phyloP scores from a whole-genome alignment of 148 eudicot genomes.

The Fagopyrum esculentum region DNA sequence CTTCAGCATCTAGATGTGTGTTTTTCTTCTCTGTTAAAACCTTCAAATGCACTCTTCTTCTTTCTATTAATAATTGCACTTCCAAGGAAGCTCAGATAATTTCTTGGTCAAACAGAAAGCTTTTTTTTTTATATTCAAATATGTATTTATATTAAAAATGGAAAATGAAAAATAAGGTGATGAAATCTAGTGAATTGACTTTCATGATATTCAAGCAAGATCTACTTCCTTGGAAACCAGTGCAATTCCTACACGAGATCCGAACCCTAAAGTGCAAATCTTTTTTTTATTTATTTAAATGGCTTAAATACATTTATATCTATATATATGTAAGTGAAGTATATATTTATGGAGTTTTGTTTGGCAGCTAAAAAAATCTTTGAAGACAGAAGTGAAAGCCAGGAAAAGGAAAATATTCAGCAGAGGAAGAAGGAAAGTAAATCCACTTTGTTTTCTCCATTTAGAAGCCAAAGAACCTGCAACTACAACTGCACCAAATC shows the following conservation, averaged over 20 bases:
- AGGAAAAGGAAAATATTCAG: not conserved
- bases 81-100: not conserved
- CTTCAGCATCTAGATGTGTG: not conserved
- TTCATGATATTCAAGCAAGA: constrained; percentile 46
- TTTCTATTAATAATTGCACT: not conserved
- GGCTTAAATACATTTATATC: not conserved
- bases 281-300: not conserved
- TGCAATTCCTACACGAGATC: constrained; percentile 55
- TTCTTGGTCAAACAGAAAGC: not conserved
- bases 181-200: constrained; percentile 14
- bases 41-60: constrained; percentile 11
- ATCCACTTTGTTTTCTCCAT: not conserved
- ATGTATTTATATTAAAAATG: constrained; percentile 15
- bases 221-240: constrained; percentile 44
- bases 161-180: constrained; percentile 15
- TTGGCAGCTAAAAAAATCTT: not conserved
- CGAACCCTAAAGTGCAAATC: constrained; percentile 24
- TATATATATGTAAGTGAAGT: not conserved
- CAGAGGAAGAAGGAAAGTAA: not conserved
- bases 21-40: not conserved
- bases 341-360: not conserved
- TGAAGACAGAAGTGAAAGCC: not conserved
- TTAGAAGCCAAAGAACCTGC: not conserved
- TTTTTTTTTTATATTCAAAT: constrained; percentile 18
- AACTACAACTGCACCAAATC: not conserved